Conservation (phyloP, 208 protist genomes). For the Cochliopodium minus region DNA sequence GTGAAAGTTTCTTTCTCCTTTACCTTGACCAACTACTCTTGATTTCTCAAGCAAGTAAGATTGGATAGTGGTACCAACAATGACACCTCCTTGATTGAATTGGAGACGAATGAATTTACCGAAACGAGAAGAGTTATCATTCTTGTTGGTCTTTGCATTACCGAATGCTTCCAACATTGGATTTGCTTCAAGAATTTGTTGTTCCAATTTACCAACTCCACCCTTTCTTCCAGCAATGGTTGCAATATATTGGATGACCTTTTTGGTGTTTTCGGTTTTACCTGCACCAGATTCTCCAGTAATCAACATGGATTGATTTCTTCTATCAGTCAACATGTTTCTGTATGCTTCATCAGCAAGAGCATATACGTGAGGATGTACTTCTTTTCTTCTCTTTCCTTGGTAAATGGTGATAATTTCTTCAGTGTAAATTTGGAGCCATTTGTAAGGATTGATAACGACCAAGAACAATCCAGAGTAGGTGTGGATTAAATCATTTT, state of each 20-base stretch:
- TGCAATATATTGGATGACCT: constrained; percentile 37
- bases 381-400: constrained; percentile 13
- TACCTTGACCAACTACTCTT: constrained; percentile 37
- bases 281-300: constrained; percentile 52
- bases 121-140: constrained; percentile 64
- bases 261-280: constrained; percentile 47
- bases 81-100: constrained; percentile 30
- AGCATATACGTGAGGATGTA: constrained; percentile 26
- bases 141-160: constrained; percentile 60
- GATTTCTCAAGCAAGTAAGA: constrained; percentile 53
- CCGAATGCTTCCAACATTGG: constrained; percentile 67
- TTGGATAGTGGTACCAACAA: constrained; percentile 32
- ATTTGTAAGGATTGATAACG: constrained; percentile 23
- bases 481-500: not conserved
- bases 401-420: constrained; percentile 17
- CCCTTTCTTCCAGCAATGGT: not conserved
- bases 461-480: constrained; percentile 17
- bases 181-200: constrained; percentile 34
- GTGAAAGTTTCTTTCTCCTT: constrained; percentile 55
- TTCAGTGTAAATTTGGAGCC: constrained; percentile 21
- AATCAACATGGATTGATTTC: constrained; percentile 29
- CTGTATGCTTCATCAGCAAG: constrained; percentile 23
- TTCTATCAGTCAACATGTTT: constrained; percentile 15
- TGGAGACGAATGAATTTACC: constrained; percentile 54
- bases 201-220: constrained; percentile 22